A percentile compares a stretch with the other conserved stretches of the same genome.
Evolutionary conservation across 23 red algal genomes (phyloP).

Genomic region (Agarophyton chilense): DNA sequence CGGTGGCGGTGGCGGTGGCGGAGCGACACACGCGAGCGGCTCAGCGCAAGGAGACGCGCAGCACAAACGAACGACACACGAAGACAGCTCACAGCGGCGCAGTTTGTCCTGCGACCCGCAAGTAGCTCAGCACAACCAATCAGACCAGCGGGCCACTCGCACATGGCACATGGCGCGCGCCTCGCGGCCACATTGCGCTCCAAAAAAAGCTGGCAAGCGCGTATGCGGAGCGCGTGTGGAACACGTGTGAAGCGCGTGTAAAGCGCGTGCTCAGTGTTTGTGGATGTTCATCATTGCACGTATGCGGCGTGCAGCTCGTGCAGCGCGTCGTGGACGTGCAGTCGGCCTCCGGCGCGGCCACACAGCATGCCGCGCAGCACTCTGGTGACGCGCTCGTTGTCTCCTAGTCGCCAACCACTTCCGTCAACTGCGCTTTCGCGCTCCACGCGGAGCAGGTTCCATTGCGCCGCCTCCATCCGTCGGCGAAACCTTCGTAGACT

Average conservation of each 20-base stretch:
- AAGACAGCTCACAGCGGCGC: background rate
- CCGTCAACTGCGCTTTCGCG: background rate
- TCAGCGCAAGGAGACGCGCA: background rate
- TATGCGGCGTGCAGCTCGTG: background rate
- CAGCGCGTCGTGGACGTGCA: background rate
- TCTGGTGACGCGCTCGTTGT: background rate
- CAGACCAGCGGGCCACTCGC: too few species aligned
- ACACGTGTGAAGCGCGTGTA: too few species aligned
- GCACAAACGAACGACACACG: background rate
- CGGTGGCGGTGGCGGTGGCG: too few species aligned
- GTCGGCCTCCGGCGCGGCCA: background rate
- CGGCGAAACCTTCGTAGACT: constrained; percentile 27
- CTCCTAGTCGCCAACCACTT: background rate
- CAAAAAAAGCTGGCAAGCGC: too few species aligned
- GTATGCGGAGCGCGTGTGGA: too few species aligned
- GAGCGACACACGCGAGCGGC: background rate
- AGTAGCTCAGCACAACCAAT: too few species aligned
- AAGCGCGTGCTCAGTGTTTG: too few species aligned
- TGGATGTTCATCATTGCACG: background rate
- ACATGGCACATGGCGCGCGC: too few species aligned
- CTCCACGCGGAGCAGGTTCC: constrained; percentile 28
- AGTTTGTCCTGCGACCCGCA: too few species aligned
- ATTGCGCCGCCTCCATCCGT: constrained; percentile 44
- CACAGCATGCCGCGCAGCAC: background rate
- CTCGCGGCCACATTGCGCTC: too few species aligned